Evolutionary conservation across 768 basidiomycete species (phyloP).

Genomic region (Leucosporidium scottii): DNA sequence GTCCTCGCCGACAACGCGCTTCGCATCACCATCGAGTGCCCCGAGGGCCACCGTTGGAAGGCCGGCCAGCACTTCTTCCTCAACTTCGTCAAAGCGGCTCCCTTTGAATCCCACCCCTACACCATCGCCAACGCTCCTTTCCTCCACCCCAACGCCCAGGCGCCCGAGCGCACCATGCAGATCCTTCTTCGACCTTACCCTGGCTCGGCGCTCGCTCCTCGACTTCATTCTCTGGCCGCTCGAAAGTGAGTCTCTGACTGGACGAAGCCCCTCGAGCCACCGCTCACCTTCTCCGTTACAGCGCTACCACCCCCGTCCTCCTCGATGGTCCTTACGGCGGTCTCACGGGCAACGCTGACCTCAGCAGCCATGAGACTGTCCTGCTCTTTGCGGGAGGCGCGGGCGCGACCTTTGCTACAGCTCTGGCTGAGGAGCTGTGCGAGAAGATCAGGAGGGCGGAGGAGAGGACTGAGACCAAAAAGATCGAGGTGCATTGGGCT

Average conservation of each 20-base stretch:
- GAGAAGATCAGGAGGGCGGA: conserved; percentile 7
- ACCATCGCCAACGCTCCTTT: conserved; percentile 34
- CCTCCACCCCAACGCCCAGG: conserved; percentile 15
- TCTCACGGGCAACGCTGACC: conserved; percentile 14
- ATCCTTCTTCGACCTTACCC: conserved; percentile 22
- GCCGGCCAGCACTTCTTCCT: conserved; percentile 38
- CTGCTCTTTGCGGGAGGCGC: conserved; percentile 34
- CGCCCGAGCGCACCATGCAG: conserved; percentile 12
- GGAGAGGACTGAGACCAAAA: not conserved
- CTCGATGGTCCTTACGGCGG: conserved; percentile 38
- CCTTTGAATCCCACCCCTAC: conserved; percentile 37
- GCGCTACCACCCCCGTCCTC: conserved; percentile 28
- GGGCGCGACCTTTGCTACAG: conserved; percentile 27
- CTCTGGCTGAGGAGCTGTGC: conserved; percentile 14
- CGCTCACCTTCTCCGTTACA: not conserved
- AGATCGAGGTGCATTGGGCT: conserved; percentile 17
- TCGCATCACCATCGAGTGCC: conserved; percentile 25
- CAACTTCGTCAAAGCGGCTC: conserved; percentile 34
- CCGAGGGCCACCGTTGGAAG: conserved; percentile 27
- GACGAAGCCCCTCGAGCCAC: too few relatives aligned
- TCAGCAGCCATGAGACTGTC: conserved; percentile 21
- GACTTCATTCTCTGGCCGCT: conserved; percentile 16
- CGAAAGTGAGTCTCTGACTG: not conserved
- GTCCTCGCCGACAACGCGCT: conserved; percentile 30
- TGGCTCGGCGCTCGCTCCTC: conserved; percentile 10